A percentile compares a stretch with the other conserved stretches of the same genome.
Conservation (phyloP, 2,329 filamentous ascomycete genomes). For the Beauveria scarabaeidicola region DNA sequence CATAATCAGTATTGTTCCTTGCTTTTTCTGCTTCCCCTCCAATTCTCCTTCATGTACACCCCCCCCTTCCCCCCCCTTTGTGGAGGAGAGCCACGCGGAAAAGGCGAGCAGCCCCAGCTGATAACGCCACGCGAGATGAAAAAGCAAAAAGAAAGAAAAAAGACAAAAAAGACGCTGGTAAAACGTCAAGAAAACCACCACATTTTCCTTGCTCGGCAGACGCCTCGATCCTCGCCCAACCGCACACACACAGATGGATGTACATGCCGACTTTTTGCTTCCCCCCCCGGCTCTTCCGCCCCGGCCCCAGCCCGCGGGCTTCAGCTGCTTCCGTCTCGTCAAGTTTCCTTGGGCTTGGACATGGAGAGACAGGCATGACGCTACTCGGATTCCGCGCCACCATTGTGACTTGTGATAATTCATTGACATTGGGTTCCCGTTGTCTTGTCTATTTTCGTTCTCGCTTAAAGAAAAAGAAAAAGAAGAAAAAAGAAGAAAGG, state of each 20-base stretch:
- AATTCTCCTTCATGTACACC: background rate
- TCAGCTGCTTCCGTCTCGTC: background rate
- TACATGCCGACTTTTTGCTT: too few relatives aligned
- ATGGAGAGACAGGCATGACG: background rate
- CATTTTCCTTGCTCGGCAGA: too few relatives aligned
- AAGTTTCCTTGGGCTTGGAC: background rate
- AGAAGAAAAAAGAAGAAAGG: background rate
- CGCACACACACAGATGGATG: too few relatives aligned
- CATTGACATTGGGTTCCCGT: too few relatives aligned
- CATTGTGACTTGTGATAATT: background rate
- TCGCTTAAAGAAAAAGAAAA: background rate
- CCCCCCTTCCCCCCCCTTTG: background rate
- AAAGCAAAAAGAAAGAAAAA: background rate
- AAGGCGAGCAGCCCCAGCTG: constrained; percentile 6
- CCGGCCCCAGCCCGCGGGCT: background rate
- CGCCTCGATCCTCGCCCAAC: background rate
- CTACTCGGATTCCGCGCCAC: background rate
- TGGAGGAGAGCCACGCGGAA: background rate
- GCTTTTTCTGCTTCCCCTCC: background rate
- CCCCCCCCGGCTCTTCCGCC: background rate
- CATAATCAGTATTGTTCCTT: background rate
- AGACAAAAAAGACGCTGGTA: too few relatives aligned
- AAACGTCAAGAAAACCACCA: background rate
- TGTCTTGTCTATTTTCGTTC: background rate
- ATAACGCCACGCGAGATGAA: constrained; percentile 1